Evolutionary conservation across 441 rosid species (phyloP), one percentile per base, ranked within the genome.

Genomic region (Erysimum pusillum): DNA sequence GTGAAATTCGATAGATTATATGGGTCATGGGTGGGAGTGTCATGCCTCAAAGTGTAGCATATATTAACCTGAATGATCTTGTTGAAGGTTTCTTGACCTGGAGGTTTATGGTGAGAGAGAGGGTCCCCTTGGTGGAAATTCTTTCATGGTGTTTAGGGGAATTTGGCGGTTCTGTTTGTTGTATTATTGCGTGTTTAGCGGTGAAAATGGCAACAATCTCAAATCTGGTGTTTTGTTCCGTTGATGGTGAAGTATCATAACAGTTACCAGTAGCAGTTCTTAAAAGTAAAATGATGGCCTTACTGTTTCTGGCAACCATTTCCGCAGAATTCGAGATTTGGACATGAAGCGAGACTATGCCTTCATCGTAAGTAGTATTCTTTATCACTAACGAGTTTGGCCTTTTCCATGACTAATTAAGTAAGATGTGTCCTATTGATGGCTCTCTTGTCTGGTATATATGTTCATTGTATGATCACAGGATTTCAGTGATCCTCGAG

Each of bases 341-440:
- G 96, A 90, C 86, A 88, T 90, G 96, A 90, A 90, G 96, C 91
- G 85, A 74, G 93, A 90, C 86, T 90, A 80, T 48, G 96, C 96
- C 71, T 89, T 90, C 83, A 89, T 90, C 78, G 95, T 90, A 88
- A 86, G 95, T 88, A 69, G 28, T 49, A 63, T 48, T 42, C 74
- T 17, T 39, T 48, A 62, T 54, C 2, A 8, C 54, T 54, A 12
- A 9, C 44, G 20, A 41, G 45, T 69, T 54, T 71, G 17, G 13
- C 74, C 22, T 36, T 39, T 35, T 46, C 25, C 17, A 18, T 45
- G 2, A 32, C 18, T 42, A 7, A 12, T 39, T 59, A 46, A n/a
- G 20, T 35, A 8, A 74, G 35, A 31, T 31, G 25, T 66, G 48
- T 46, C 70, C 41, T 41, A 59, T 39, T 53, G 59, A 75, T 67